Conservation (phyloP, 148 eudicot genomes). For the Nepenthes mirabilis region DNA sequence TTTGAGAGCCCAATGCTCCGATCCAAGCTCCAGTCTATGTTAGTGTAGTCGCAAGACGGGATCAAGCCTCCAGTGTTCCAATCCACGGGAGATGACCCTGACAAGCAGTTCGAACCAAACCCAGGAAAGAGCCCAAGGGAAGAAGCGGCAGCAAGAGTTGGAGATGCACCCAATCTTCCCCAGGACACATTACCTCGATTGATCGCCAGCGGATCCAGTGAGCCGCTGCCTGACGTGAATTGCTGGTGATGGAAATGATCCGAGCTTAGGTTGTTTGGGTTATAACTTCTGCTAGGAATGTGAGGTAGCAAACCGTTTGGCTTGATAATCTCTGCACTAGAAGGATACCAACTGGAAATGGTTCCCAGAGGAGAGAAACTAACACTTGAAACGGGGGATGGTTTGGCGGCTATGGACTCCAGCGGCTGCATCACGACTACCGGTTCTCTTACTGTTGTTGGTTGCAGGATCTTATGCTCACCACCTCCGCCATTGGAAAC, state of each 20-base stretch:
- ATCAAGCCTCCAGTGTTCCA: slow-evolving; percentile 66
- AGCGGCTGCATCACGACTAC: slow-evolving; percentile 78
- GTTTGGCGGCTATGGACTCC: slow-evolving; percentile 45
- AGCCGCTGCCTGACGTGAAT: slow-evolving; percentile 25
- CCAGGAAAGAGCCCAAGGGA: slow-evolving; percentile 84
- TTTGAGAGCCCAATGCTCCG: neutral
- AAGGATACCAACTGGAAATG: slow-evolving; percentile 48
- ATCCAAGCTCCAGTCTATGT: slow-evolving; percentile 51
- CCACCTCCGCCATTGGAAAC: slow-evolving; percentile 19
- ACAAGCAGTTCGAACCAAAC: slow-evolving; percentile 39
- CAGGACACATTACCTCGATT: slow-evolving; percentile 25
- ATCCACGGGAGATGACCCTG: slow-evolving; percentile 76
- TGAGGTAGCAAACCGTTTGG: slow-evolving; percentile 32
- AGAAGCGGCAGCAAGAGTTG: slow-evolving; percentile 53
- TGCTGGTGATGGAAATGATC: slow-evolving; percentile 24
- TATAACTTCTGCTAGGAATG: slow-evolving; percentile 40
- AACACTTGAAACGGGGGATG: slow-evolving; percentile 29
- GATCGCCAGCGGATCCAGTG: slow-evolving; percentile 31
- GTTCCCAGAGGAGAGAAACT: slow-evolving; percentile 49
- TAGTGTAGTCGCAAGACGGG: slow-evolving; percentile 57
- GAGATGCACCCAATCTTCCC: slow-evolving; percentile 29
- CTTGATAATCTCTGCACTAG: slow-evolving; percentile 30
- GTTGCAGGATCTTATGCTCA: slow-evolving; percentile 54
- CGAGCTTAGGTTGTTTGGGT: slow-evolving; percentile 30
- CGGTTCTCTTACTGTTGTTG: slow-evolving; percentile 60